These are phyloP conservation scores for Trichoderma sp. DNA, from an alignment of 2,329 filamentous ascomycete species.

Conservation along the genomic window DNA sequence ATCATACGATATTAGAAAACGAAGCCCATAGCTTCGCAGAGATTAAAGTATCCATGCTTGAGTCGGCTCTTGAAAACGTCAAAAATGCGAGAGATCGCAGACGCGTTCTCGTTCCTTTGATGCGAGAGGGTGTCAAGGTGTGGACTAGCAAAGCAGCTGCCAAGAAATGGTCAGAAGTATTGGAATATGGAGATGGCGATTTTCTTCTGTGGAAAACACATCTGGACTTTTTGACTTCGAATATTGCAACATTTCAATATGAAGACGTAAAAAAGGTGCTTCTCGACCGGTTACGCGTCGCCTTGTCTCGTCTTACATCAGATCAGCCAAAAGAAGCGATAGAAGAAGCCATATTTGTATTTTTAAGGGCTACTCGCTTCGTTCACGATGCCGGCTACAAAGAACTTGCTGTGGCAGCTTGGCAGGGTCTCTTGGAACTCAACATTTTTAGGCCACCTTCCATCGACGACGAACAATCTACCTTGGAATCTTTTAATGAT, in stretches of 20 bases:
- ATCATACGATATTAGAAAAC: constrained; percentile 55
- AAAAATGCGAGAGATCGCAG: constrained; percentile 54
- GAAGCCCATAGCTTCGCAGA: constrained; percentile 73
- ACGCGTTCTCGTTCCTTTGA: constrained; percentile 66
- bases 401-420: constrained; percentile 76
- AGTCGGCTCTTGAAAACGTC: constrained; percentile 71
- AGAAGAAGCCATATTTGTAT: constrained; percentile 62
- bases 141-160: constrained; percentile 69
- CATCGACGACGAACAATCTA: constrained; percentile 35
- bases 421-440: constrained; percentile 81
- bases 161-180: constrained; percentile 66
- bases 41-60: constrained; percentile 78
- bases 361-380: constrained; percentile 75
- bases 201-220: constrained; percentile 74
- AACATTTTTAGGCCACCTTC: constrained; percentile 62
- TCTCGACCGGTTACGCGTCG: constrained; percentile 51
- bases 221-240: constrained; percentile 73
- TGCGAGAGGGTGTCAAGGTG: constrained; percentile 73
- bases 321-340: constrained; percentile 25
- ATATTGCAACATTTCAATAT: constrained; percentile 68
- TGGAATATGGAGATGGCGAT: constrained; percentile 35
- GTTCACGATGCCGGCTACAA: constrained; percentile 76
- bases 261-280: constrained; percentile 66
- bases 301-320: constrained; percentile 27
- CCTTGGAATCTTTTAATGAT: constrained; percentile 58